Conservation (phyloP, 257 asterid species). For the Thymus quinquecostatus region DNA sequence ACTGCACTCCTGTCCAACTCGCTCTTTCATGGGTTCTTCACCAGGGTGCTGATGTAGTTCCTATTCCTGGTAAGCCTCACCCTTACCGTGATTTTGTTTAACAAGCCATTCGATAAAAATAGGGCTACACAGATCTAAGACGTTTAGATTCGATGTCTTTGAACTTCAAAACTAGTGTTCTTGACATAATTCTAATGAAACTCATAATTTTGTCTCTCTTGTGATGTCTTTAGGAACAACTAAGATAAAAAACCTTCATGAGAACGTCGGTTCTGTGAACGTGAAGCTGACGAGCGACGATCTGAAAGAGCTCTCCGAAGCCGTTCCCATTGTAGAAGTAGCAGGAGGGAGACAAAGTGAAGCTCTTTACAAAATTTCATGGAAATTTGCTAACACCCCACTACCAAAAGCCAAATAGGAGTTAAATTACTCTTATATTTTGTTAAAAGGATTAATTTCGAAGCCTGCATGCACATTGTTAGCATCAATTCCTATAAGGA, state of each 20-base stretch:
- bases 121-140: not conserved
- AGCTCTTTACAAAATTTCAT: conserved; percentile 34
- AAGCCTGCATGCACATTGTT: too few species aligned
- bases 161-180: not conserved
- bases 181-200: not conserved
- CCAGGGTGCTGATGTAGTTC: conserved; percentile 57
- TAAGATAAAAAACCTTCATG: conserved; percentile 55
- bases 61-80: conserved; percentile 57
- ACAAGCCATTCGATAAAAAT: not conserved
- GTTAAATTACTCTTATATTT: not conserved
- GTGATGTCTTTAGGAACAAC: conserved; percentile 54
- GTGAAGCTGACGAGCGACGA: conserved; percentile 57
- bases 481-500: not conserved
- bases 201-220: not conserved
- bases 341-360: conserved; percentile 46
- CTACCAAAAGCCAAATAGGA: conserved; percentile 32
- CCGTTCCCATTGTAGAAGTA: conserved; percentile 50
- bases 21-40: conserved; percentile 67
- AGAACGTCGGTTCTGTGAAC: conserved; percentile 54
- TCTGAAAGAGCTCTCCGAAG: conserved; percentile 47
- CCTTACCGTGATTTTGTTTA: not conserved
- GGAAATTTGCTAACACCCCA: conserved; percentile 55
- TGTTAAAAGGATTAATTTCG: not conserved
- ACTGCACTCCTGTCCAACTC: conserved; percentile 64
- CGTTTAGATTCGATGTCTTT: not conserved